These are phyloP conservation scores for Lodderomyces elongisporus DNA, from an alignment of 1,139 yeast species.

Conservation along the genomic window DNA sequence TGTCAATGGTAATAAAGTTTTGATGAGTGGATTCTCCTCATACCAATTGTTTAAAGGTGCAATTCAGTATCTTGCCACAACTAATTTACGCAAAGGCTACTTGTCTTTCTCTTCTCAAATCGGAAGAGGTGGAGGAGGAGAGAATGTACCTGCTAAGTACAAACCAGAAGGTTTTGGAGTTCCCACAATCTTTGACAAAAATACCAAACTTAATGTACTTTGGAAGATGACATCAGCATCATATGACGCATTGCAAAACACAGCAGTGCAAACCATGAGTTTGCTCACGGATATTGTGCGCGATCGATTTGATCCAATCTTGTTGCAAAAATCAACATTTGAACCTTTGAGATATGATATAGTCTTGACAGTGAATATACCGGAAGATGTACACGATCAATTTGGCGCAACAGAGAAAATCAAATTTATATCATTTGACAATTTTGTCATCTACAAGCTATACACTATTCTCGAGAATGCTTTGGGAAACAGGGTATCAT, in stretches of 20 bases:
- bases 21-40: conserved; percentile 83
- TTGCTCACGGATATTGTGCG: conserved; percentile 72
- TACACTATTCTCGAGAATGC: conserved; percentile 58
- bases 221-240: conserved; percentile 78
- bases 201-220: conserved; percentile 67
- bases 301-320: conserved; percentile 84
- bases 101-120: conserved; percentile 60
- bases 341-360: conserved; percentile 65
- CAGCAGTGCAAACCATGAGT: conserved; percentile 64
- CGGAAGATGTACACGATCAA: conserved; percentile 33
- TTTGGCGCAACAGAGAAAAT: conserved; percentile 75
- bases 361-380: conserved; percentile 45
- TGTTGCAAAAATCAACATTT: conserved; percentile 56
- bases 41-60: conserved; percentile 91
- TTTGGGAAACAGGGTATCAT: conserved; percentile 58
- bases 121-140: conserved; percentile 39
- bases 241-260: conserved; percentile 54
- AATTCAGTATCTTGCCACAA: conserved; percentile 72
- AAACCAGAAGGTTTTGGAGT: conserved; percentile 58
- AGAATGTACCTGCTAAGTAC: conserved; percentile 28
- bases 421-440: conserved; percentile 65
- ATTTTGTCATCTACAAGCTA: conserved; percentile 57
- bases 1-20: conserved; percentile 62
- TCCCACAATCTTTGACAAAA: conserved; percentile 75
- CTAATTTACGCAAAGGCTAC: conserved; percentile 64